phyloP scores from a whole-genome alignment of 1,284 basidiomycete species.

The Malassezia globosa region DNA sequence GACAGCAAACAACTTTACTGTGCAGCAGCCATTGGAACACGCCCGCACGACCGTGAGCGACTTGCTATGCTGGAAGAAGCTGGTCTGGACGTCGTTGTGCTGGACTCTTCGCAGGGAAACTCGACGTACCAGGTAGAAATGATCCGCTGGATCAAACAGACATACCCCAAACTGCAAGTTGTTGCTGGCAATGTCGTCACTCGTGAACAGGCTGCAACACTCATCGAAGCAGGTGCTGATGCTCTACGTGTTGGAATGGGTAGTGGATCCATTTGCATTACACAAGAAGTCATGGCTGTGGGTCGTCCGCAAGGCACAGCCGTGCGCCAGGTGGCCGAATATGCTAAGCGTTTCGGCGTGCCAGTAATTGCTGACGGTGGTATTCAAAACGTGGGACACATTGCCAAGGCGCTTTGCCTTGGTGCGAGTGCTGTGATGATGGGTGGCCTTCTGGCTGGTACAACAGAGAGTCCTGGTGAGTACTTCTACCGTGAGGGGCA shows the following conservation, averaged over 20 bases:
- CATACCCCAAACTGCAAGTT: slow-evolving; percentile 62
- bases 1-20: slow-evolving; percentile 91
- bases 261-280: slow-evolving; percentile 95
- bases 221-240: slow-evolving; percentile 90
- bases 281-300: slow-evolving; percentile 99
- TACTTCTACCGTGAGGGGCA: slow-evolving; percentile 99
- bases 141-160: slow-evolving; percentile 84
- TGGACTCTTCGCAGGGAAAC: slow-evolving; percentile 96
- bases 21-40: slow-evolving; percentile 91
- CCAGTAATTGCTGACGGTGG: slow-evolving; percentile 98
- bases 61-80: slow-evolving; percentile 78
- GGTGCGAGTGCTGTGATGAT: slow-evolving; percentile 97
- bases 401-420: slow-evolving; percentile 88
- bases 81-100: slow-evolving; percentile 83
- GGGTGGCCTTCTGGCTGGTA: slow-evolving; percentile 90
- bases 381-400: slow-evolving; percentile 88
- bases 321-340: slow-evolving; percentile 87
- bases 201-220: slow-evolving; percentile 84
- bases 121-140: slow-evolving; percentile 88
- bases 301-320: slow-evolving; percentile 95
- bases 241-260: slow-evolving; percentile 94
- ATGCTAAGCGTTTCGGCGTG: slow-evolving; percentile 81
- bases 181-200: slow-evolving; percentile 97
- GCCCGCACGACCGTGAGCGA: slow-evolving; percentile 74
- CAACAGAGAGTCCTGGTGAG: slow-evolving; percentile 92